Base-by-base conservation (phyloP, 2,329 filamentous ascomycete genomes). In the Pestalotiopsis sp. region DNA sequence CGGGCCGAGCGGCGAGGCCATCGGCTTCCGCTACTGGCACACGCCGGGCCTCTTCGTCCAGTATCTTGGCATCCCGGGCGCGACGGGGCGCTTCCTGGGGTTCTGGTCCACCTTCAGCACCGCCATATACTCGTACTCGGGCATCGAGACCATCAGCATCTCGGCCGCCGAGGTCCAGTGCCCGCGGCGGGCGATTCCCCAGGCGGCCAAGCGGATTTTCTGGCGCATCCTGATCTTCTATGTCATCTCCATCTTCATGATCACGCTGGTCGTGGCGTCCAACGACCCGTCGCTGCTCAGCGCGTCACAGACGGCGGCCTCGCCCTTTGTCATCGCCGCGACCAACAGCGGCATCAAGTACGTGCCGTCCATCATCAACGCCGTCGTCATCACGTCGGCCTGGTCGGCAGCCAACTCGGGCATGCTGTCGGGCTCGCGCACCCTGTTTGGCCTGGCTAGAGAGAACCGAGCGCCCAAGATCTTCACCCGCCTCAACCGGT, bases 271-370 rank as follows among this genome's bases (percentile, higher is more conserved):
- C 45, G 73, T 63, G 56, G 56, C 52, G 2, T 66, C 52, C 23
- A 36, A 65, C n/a, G 17, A 67, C 39, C 39, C 60, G 13, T 25
- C 25, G 7, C 66, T 72, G 1, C 74, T 85, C 11, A 75, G 78
- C 0, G 73, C 75, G 0, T 71, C 74, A 1, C 78, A 76, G 6
- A 80, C 79, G 17, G 79, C 78, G 13, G 78, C 80, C 2, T 87
- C 84, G 4, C 86, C 86, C 0, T 88, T 85, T 77, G 86, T 87
- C 52, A 85, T 88, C 63, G 85, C 83, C 7, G 83, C 85, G 27
- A 75, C 78, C 41, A 76, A 81, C 67, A 79, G 82, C 0, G 81
- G 83, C n/a, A 86, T 85, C 57, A 73, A 72, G 11, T 80, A 75
- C 14, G 71, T 81, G 2, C 75, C 74, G 11, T 79, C 75, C 4